Base-by-base conservation (phyloP, 805 yeast species). In the Wickerhamomyces rabaulensis region DNA sequence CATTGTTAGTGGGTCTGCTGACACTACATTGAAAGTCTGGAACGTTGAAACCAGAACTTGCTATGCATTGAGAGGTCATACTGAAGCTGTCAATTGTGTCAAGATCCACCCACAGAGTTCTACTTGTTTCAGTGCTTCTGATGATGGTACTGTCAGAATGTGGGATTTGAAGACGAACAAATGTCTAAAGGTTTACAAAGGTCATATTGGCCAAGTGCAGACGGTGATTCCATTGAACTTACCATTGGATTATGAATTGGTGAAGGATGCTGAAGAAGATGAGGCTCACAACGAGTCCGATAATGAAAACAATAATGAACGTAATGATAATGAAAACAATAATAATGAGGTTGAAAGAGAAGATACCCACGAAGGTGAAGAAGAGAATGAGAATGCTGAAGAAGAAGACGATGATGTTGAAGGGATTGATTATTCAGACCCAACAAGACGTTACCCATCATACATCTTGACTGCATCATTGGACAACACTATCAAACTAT, bases 121-220 rank as follows among this genome's bases (percentile, higher is more conserved):
- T 50, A 84, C 95, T 1, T 76, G 90, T 17, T 89, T 85, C 65
- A 82, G 94, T 59, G 89, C 95, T 4, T 81, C 92, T 37, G 99
- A 94, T 64, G 99, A 94, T 63, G 78, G 88, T 38, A 90, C 97
- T 0, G 86, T 91, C 29, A 73, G 95, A 52, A 84, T 94, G 91
- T 94, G 99, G 99, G 96, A 91, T 62, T 71, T 94, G 49, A 72
- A 76, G 47, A 80, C 89, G 10, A 87, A 90, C 62, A 78, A 80
- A 56, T 89, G 97, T 66, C 63, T 92, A 25, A 76, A 82, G 43
- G 80, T 85, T 6, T 91, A 89, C 69, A 73, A 74, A 42, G 97
- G 96, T 4, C 99, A 94, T 64, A 83, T 90, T 39, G 97, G 95
- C 0, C 97, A 89, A 64, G 95, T 94, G 25, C 96, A 91, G 70